These are phyloP conservation scores for Podosphaera aphanis DNA, from an alignment of 2,329 filamentous ascomycete species.

Conservation along the genomic window DNA sequence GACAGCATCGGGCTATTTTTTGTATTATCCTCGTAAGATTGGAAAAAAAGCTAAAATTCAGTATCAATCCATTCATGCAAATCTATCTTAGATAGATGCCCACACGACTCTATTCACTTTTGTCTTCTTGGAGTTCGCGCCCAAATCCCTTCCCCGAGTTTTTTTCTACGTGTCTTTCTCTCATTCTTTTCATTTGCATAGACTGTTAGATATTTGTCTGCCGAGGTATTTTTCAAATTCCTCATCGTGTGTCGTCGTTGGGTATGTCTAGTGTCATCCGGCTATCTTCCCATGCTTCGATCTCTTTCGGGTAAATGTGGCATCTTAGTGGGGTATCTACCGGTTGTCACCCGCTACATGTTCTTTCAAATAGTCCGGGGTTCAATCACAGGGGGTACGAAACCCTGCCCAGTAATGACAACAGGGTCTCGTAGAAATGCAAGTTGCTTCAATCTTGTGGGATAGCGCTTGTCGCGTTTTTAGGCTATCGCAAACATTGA, in stretches of 20 bases:
- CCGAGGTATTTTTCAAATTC: not conserved
- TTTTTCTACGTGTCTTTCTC: not conserved
- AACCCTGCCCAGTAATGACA: not conserved
- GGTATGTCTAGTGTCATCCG: not conserved
- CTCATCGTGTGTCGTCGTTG: not conserved
- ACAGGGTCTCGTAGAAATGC: not conserved
- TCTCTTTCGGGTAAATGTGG: not conserved
- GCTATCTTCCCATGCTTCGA: not conserved
- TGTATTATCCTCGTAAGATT: no score
- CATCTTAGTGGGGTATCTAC: not conserved
- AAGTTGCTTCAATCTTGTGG: not conserved
- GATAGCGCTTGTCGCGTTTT: not conserved
- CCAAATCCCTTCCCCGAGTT: no score
- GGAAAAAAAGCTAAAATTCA: no score
- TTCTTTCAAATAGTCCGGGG: not conserved
- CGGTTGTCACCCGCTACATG: not conserved
- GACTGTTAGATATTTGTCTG: not conserved
- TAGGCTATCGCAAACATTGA: not conserved
- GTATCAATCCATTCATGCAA: no score
- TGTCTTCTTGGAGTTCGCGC: no score
- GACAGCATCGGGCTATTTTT: no score
- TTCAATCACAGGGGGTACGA: not conserved
- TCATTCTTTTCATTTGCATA: not conserved
- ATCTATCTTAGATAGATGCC: no score
- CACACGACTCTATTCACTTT: no score